Evolutionary conservation across 805 yeast genomes (phyloP).

Genomic region (Saccharomyces paradoxus): DNA sequence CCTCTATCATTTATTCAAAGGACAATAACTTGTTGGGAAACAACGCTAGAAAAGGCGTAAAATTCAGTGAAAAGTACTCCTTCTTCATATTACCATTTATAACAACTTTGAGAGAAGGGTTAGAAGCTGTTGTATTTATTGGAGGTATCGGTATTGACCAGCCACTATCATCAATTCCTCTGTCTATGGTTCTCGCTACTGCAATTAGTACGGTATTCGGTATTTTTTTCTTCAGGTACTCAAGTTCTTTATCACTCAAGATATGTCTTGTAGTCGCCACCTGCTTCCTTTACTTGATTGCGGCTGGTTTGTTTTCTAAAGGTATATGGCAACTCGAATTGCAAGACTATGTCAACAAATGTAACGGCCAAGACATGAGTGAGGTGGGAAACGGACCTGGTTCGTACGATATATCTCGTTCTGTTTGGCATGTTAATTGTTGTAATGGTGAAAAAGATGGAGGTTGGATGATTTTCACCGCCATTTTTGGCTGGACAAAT

Average conservation of each 20-base stretch:
- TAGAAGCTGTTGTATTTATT: constrained; percentile 84
- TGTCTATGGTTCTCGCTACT: constrained; percentile 54
- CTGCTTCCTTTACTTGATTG: constrained; percentile 72
- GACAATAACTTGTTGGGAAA: constrained; percentile 11
- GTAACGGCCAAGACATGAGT: constrained; percentile 76
- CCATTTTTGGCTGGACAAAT: constrained; percentile 89
- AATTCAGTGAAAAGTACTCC: constrained; percentile 52
- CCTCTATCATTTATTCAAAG: constrained; percentile 34
- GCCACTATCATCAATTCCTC: constrained; percentile 55
- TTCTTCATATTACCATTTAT: constrained; percentile 72
- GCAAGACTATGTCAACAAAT: constrained; percentile 62
- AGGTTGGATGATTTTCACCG: constrained; percentile 84
- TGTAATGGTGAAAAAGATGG: constrained; percentile 92
- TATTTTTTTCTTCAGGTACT: constrained; percentile 60
- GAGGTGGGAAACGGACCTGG: constrained; percentile 94
- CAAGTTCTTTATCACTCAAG: constrained; percentile 68
- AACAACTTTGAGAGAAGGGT: constrained; percentile 81
- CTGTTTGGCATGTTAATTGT: constrained; percentile 93
- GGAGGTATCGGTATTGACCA: constrained; percentile 81
- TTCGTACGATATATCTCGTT: constrained; percentile 66
- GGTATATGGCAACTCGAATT: constrained; percentile 89
- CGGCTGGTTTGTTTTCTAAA: constrained; percentile 78
- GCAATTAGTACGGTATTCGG: constrained; percentile 59
- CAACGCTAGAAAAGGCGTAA: constrained; percentile 21
- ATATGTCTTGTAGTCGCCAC: constrained; percentile 68